Base-by-base conservation (phyloP, 345 rosid species). In the Boechera divaricarpa region DNA sequence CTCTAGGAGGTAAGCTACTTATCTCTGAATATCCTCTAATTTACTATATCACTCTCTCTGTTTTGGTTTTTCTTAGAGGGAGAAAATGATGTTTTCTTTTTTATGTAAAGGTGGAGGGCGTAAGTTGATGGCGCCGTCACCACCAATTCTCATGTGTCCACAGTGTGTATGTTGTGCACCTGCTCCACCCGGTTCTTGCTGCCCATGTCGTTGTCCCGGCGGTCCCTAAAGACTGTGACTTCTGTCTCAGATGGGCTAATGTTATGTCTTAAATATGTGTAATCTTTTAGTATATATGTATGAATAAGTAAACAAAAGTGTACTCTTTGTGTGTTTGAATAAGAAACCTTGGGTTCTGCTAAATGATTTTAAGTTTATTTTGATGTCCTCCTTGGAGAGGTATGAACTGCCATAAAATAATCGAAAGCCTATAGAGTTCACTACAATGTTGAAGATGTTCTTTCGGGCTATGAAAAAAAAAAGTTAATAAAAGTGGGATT, bases 81-180 rank as follows among this genome's bases (percentile, higher is more conserved):
- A 5, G 39, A 38, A 18, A 39, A 26, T 75, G 24, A 8, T 31
- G 31, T 41, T 26, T 44, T 26, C 5, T 1, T 33, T 53, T 24
- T 6, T 1, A 24, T 53, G 70, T 39, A 76, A 51, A 77, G 71
- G 75, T 57, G 81, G 67, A 77, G 72, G 72, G 45, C 81, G 81
- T 58, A 77, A 64, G 81, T 49, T 77, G 38, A 77, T 64, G 81
- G 72, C 72, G 6, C 77, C 81, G 3, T 29, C 80, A 70, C 80
- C 80, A 56, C 77, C 77, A 10, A 7, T 59, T 51, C 48, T 32
- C 6, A 56, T 78, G 73, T 78, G 81, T 78, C 73, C 81, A 59
- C 77, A 72, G 51, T 78, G 81, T 72, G 77, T 2, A 8, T 78
- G 81, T 72, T 78, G 77, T 11, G 81, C 69, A 18, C 73, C 81